Evolutionary conservation across 345 rosid genomes (phyloP).

Genomic region (Lepidium africanum): DNA sequence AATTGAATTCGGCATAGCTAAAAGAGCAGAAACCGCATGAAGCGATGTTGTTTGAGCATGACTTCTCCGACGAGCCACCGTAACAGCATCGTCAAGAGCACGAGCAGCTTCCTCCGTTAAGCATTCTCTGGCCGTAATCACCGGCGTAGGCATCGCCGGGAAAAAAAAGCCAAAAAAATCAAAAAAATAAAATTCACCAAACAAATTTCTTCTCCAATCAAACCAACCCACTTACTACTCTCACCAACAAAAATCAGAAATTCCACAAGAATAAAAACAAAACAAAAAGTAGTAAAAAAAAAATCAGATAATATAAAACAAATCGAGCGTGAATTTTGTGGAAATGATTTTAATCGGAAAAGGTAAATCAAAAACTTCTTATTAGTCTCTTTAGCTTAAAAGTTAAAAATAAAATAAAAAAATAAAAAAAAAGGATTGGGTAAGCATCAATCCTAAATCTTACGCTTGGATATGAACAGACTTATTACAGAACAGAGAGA

Average conservation of each 20-base stretch:
- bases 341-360: constrained; percentile 8
- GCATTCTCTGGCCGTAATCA: constrained; percentile 48
- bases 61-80: constrained; percentile 59
- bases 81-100: constrained; percentile 53
- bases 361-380: not conserved
- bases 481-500: not conserved
- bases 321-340: constrained; percentile 16
- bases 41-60: constrained; percentile 67
- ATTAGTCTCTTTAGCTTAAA: constrained; percentile 15
- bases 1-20: constrained; percentile 40
- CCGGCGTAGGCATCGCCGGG: constrained; percentile 71
- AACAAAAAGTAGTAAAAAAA: not conserved
- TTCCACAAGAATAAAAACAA: not conserved
- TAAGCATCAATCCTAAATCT: not conserved
- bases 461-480: constrained; percentile 24
- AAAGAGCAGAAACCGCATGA: constrained; percentile 57
- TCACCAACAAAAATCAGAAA: constrained; percentile 2
- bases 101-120: constrained; percentile 58
- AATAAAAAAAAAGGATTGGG: not conserved
- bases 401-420: not conserved
- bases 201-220: not conserved
- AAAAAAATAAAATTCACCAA: not conserved
- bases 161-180: not conserved
- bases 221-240: constrained; percentile 10
- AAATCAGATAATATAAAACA: not conserved